Percentiles rank a stretch among this genome's conserved stretches.
phyloP scores from a whole-genome alignment of 345 rosid genomes.

The Kernera saxatilis region DNA sequence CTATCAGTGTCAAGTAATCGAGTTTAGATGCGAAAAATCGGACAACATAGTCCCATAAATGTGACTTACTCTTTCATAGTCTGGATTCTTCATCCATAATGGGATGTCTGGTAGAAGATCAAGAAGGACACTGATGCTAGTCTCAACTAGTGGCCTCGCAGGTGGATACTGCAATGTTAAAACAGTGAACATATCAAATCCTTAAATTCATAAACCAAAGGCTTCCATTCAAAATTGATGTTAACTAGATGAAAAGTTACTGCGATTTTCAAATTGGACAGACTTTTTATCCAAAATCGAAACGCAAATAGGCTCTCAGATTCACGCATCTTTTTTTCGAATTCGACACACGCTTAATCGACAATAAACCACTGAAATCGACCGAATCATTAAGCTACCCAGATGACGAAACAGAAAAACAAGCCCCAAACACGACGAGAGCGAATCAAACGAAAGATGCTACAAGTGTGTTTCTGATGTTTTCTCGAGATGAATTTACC shows the following conservation, averaged over 20 bases:
- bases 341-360: neutral
- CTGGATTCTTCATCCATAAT: slow-evolving; percentile 72
- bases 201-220: neutral
- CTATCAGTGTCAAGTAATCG: neutral
- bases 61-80: slow-evolving; percentile 55
- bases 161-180: slow-evolving; percentile 48
- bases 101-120: slow-evolving; percentile 68
- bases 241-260: no score
- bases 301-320: neutral
- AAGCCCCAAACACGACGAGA: neutral
- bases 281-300: neutral
- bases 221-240: neutral
- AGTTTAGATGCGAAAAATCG: neutral
- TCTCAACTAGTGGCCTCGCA: slow-evolving; percentile 43
- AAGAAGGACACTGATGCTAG: slow-evolving; percentile 35
- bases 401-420: slow-evolving; percentile 9
- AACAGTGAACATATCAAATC: neutral
- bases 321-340: neutral
- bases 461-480: neutral
- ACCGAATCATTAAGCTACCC: neutral
- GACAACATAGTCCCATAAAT: neutral
- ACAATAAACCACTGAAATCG: neutral
- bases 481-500: slow-evolving; percentile 31
- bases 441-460: neutral
- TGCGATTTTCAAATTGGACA: neutral